A percentile compares a stretch with the other conserved stretches of the same genome.
phyloP scores from a whole-genome alignment of 345 rosid species.

The Moringa oleifera region DNA sequence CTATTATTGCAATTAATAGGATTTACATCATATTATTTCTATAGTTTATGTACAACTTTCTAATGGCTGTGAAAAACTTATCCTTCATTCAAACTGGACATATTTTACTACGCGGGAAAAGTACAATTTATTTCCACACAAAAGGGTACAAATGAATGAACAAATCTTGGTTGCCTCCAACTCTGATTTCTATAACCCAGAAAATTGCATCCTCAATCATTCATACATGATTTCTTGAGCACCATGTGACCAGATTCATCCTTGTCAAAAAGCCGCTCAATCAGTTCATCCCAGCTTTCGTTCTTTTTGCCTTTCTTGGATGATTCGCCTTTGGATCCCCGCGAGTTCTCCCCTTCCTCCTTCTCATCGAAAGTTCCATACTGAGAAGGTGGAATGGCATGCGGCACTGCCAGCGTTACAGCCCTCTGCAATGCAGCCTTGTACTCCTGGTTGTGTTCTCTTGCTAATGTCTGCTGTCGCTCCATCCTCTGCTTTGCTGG shows the following conservation, averaged over 20 bases:
- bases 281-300: conserved; percentile 72
- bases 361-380: conserved; percentile 75
- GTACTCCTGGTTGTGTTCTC: conserved; percentile 68
- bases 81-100: too few species aligned
- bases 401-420: conserved; percentile 69
- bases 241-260: conserved; percentile 58
- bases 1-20: too few species aligned
- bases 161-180: conserved; percentile 8
- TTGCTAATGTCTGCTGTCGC: conserved; percentile 63
- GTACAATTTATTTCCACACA: too few species aligned
- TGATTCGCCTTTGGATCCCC: conserved; percentile 32
- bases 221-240: conserved; percentile 39
- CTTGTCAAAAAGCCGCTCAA: conserved; percentile 60
- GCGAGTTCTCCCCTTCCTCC: conserved; percentile 35
- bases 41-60: too few species aligned
- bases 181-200: not conserved
- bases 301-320: conserved; percentile 24
- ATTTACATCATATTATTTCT: too few species aligned
- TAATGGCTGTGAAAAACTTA: too few species aligned
- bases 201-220: conserved; percentile 10
- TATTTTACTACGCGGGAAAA: too few species aligned
- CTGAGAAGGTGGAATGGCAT: conserved; percentile 50
- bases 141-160: conserved; percentile 18
- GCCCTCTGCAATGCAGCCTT: conserved; percentile 85
- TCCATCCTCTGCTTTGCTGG: conserved; percentile 86